Evolutionary conservation across 1,284 basidiomycete species (phyloP).

Genomic region (Trichosporon faecale): DNA sequence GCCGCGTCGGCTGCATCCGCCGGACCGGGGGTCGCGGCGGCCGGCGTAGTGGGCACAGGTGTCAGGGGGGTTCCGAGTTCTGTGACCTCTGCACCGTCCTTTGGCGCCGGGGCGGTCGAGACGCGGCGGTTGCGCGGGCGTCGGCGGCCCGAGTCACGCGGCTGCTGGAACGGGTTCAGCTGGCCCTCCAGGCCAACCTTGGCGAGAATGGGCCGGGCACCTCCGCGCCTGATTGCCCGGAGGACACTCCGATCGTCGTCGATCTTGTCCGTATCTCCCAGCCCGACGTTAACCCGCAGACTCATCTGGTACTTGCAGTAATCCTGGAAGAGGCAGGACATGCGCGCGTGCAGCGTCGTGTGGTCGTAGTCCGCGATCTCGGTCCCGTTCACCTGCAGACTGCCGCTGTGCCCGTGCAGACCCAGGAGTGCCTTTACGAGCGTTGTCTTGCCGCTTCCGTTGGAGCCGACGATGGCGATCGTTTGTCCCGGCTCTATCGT

Average conservation of each 20-base stretch:
- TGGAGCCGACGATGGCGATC: constrained; percentile 70
- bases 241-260: constrained; percentile 55
- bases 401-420: constrained; percentile 61
- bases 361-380: constrained; percentile 64
- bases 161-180: constrained; percentile 15
- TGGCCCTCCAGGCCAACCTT: constrained; percentile 26
- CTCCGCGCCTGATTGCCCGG: constrained; percentile 63
- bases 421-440: constrained; percentile 72
- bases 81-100: neutral
- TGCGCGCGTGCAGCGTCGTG: constrained; percentile 65
- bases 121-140: neutral
- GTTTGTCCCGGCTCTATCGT: constrained; percentile 67
- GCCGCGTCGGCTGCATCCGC: neutral
- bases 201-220: constrained; percentile 55
- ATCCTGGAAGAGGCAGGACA: constrained; percentile 74
- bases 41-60: neutral
- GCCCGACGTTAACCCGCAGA: constrained; percentile 70
- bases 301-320: constrained; percentile 72
- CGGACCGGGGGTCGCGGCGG: neutral
- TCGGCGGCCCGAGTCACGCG: neutral
- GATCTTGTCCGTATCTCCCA: constrained; percentile 60
- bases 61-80: neutral
- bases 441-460: constrained; percentile 64
- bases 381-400: constrained; percentile 64
- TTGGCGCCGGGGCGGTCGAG: neutral